Conservation (phyloP, 805 yeast species). For the Myxozyma melibiosi region DNA sequence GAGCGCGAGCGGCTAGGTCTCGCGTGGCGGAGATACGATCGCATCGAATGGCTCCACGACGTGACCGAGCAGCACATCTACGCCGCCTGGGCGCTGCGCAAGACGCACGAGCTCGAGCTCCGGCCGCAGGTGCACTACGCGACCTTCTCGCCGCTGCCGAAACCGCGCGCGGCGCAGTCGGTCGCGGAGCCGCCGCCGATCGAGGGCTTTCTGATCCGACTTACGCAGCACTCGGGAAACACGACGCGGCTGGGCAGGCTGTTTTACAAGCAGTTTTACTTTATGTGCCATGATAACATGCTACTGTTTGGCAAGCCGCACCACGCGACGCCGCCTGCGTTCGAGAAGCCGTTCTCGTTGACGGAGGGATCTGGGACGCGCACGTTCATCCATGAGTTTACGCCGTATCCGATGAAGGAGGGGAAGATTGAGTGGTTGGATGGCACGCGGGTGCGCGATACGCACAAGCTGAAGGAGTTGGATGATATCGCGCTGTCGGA, state of each 20-base stretch:
- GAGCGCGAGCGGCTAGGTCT: constrained; percentile 49
- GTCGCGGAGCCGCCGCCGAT: constrained; percentile 66
- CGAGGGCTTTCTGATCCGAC: constrained; percentile 75
- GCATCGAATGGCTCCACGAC: constrained; percentile 69
- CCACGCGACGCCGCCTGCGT: constrained; percentile 59
- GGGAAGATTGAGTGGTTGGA: constrained; percentile 66
- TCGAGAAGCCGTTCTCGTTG: constrained; percentile 31
- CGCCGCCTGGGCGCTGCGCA: constrained; percentile 49
- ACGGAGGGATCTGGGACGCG: constrained; percentile 18
- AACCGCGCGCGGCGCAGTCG: constrained; percentile 30
- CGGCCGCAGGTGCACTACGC: constrained; percentile 46
- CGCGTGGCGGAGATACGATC: constrained; percentile 69
- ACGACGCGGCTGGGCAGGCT: constrained; percentile 44
- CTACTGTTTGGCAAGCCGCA: constrained; percentile 59
- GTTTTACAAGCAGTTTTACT: constrained; percentile 60
- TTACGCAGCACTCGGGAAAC: constrained; percentile 55
- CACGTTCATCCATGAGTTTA: constrained; percentile 45
- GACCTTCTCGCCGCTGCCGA: constrained; percentile 21
- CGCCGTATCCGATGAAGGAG: constrained; percentile 57
- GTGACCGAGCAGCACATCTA: constrained; percentile 48
- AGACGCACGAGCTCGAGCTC: constrained; percentile 61
- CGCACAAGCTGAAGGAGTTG: constrained; percentile 48
- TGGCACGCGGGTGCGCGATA: constrained; percentile 39
- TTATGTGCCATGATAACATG: constrained; percentile 62
- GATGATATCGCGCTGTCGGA: constrained; percentile 68